Evolutionary conservation across 768 basidiomycete species (phyloP).

Genomic region (Tylopilus felleus): DNA sequence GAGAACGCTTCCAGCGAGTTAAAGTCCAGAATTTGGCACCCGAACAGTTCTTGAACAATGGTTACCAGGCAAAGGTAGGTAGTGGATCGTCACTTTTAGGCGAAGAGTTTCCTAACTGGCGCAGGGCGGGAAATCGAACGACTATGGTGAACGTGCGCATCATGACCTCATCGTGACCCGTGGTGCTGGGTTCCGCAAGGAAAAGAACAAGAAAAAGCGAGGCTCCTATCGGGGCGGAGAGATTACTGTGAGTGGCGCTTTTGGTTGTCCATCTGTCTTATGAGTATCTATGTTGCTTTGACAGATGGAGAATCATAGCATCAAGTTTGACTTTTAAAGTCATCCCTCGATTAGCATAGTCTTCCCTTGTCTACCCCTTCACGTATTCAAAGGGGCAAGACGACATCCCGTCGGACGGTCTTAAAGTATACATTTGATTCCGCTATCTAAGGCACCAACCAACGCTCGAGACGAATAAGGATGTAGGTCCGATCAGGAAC

Average conservation of each 20-base stretch:
- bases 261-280: background rate
- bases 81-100: background rate
- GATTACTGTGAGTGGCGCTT: conserved; percentile 67
- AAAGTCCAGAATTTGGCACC: conserved; percentile 55
- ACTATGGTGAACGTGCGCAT: conserved; percentile 86
- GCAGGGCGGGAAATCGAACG: conserved; percentile 62
- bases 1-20: conserved; percentile 78
- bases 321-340: conserved; percentile 66
- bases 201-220: conserved; percentile 99
- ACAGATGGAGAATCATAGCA: conserved; percentile 80
- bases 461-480: no score
- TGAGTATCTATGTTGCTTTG: background rate
- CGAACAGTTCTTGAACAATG: conserved; percentile 55
- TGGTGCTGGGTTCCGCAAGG: conserved; percentile 94
- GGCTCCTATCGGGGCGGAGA: conserved; percentile 93
- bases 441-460: background rate
- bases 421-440: background rate
- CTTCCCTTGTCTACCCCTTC: background rate
- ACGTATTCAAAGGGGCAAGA: background rate
- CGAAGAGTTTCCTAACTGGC: background rate
- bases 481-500: background rate
- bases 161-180: conserved; percentile 89
- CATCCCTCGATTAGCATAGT: background rate
- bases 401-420: background rate
- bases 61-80: conserved; percentile 77